A percentile compares a stretch with the other conserved stretches of the same genome.
Evolutionary conservation across 2,329 filamentous ascomycete species (phyloP).

Genomic region (Xylogone sp.): DNA sequence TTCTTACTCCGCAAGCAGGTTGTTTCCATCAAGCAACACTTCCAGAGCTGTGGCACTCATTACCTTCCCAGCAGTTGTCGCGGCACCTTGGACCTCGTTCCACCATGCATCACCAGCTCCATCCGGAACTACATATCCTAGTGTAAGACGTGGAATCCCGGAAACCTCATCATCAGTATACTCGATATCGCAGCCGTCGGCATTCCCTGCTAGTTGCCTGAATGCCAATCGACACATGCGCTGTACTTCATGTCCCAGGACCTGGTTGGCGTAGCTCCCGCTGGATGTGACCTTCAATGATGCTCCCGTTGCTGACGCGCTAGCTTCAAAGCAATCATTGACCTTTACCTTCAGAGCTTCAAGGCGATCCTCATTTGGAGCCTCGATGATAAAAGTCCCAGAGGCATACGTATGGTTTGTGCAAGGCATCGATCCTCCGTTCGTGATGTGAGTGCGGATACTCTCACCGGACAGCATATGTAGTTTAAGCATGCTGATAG

Average conservation of each 20-base stretch:
- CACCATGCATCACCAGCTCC: conserved; percentile 45
- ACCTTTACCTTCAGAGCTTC: conserved; percentile 37
- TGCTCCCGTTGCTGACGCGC: conserved; percentile 46
- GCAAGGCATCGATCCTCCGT: conserved; percentile 51
- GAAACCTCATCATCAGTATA: conserved; percentile 53
- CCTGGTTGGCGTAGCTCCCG: conserved; percentile 51
- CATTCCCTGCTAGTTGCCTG: conserved; percentile 35
- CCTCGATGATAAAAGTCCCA: conserved; percentile 41
- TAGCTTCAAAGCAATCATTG: conserved; percentile 42
- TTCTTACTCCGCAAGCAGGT: too few relatives aligned
- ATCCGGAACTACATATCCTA: conserved; percentile 47
- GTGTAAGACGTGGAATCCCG: conserved; percentile 50
- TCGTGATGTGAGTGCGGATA: conserved; percentile 45
- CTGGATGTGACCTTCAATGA: conserved; percentile 42
- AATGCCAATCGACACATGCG: conserved; percentile 28
- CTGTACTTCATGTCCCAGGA: conserved; percentile 41
- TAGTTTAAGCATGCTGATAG: conserved; percentile 49
- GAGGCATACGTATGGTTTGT: conserved; percentile 50
- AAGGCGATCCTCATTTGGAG: conserved; percentile 37
- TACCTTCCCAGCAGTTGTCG: conserved; percentile 43
- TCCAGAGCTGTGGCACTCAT: conserved; percentile 45
- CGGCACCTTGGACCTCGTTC: conserved; percentile 40
- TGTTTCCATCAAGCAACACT: conserved; percentile 38
- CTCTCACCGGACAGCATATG: conserved; percentile 49
- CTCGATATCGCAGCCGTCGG: conserved; percentile 35